These are phyloP conservation scores for Eimeria praecox DNA, from an alignment of 169 alveolate genomes.

Conservation along the genomic window DNA sequence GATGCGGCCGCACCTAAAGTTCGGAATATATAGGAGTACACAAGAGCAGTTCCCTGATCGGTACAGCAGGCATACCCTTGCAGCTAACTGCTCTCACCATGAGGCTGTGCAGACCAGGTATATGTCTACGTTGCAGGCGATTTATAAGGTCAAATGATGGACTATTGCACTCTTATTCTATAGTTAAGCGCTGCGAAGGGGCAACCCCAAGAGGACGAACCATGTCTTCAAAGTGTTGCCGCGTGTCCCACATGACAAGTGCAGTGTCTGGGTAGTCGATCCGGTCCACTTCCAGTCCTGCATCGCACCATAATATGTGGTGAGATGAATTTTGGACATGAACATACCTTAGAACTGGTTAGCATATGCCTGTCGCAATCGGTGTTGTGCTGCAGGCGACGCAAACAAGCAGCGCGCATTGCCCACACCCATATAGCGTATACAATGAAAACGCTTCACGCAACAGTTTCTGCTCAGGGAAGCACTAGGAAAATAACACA, in stretches of 20 bases:
- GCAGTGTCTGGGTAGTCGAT: slow-evolving; percentile 81
- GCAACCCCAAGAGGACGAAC: neutral
- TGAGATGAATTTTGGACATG: too few relatives aligned
- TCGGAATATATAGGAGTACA: neutral
- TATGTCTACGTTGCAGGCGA: neutral
- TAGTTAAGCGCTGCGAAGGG: neutral
- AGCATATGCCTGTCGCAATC: neutral
- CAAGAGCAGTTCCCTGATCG: neutral
- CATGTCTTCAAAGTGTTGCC: slow-evolving; percentile 82
- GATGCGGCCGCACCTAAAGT: slow-evolving; percentile 80
- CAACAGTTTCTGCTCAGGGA: neutral
- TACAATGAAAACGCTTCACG: neutral
- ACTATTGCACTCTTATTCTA: neutral
- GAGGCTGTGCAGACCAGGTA: neutral
- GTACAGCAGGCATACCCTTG: neutral
- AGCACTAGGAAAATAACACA: neutral
- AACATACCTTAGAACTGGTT: neutral
- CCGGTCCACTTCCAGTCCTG: slow-evolving; percentile 80
- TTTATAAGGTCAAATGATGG: neutral
- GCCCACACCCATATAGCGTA: neutral
- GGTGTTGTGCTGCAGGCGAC: neutral
- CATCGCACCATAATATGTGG: neutral
- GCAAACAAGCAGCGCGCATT: neutral
- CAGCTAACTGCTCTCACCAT: neutral
- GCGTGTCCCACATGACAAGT: slow-evolving; percentile 81